Conservation (phyloP, 192 early-diverging fungal genomes). For the Phycomyces blakesleeanus region DNA sequence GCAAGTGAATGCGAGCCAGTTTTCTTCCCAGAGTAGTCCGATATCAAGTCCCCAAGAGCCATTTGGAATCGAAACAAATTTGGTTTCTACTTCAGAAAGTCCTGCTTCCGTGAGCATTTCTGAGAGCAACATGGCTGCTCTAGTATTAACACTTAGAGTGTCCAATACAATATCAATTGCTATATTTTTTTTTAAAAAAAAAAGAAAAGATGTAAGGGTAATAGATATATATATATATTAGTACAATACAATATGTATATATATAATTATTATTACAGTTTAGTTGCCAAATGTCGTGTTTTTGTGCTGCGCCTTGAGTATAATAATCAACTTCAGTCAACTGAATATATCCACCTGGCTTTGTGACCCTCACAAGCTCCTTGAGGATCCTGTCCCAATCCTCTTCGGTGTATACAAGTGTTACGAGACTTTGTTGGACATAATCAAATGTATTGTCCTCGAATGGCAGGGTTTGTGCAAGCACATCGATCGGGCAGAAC, state of each 20-base stretch:
- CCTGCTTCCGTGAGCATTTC: constrained; percentile 3
- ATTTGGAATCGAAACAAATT: constrained; percentile 13
- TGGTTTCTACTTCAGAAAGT: constrained; percentile 5
- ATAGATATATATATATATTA: neutral
- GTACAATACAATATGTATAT: neutral
- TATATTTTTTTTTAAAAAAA: neutral
- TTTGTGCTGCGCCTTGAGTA: constrained; percentile 1
- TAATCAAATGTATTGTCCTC: constrained; percentile 21
- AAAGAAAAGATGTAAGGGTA: neutral
- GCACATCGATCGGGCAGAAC: constrained; percentile 1
- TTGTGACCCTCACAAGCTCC: constrained; percentile 27
- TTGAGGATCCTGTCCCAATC: constrained; percentile 11
- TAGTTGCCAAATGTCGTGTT: constrained; percentile 8
- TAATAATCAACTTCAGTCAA: constrained; percentile 28
- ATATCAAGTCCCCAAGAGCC: constrained; percentile 28
- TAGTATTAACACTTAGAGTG: neutral
- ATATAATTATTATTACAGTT: constrained; percentile 1
- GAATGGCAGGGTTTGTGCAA: constrained; percentile 6
- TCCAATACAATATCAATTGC: neutral
- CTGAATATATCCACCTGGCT: constrained; percentile 37
- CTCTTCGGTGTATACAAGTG: neutral
- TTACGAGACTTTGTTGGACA: constrained; percentile 13
- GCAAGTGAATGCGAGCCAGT: constrained; percentile 6
- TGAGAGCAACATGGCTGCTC: neutral
- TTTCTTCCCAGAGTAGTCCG: constrained; percentile 19